Evolutionary conservation across 1,284 basidiomycete genomes (phyloP), one percentile per base, ranked within the genome.

Genomic region (Lentinus polychrous): DNA sequence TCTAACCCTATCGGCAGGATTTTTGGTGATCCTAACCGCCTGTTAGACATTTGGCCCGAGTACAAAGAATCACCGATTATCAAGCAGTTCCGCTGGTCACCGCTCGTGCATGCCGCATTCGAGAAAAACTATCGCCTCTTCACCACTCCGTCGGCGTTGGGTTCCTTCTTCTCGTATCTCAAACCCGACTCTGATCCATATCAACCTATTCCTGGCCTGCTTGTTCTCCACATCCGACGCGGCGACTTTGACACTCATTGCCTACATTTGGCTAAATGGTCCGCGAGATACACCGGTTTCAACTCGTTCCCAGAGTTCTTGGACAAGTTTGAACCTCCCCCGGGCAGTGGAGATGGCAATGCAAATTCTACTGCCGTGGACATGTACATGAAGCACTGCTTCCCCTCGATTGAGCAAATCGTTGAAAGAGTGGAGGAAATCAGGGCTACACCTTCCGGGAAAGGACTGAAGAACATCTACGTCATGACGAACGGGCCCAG

Each of bases 161-260:
- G 53, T 41, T 49, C 52, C 2, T 57, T 52, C 45, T 55, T 52
- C 45, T 39, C 55, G 15, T 50, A 53, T 5, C 43, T 45, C 34
- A 31, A 39, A 18, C 38, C 49, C 31, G 45, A 27, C 48, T 27
- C 38, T 1, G 49, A 56, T 39, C 58, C 56, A 20, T 59, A 61
- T 52, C 15, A 56, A n/a, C 46, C 49, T 31, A 56, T 70, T 18
- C 59, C 63, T 0, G 74, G 73, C 15, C 63, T 80, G 2, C 62
- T 85, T 15, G 81, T 73, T 1, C 55, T 85, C 3, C 82, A 85
- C 56, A 55, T 84, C 18, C 76, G 83, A 5, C 67, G 80, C 34
- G 83, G 83, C 4, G 82, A 84, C 60, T 85, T 73, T 56, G 55
- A 65, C 36, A 60, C 63, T 3, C 80, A 83, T 53, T 84, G 82